Percentiles rank a stretch among this genome's conserved stretches.
These are phyloP conservation scores for Chlorella ohadii DNA, from an alignment of 139 green algal genomes.

Conservation along the genomic window DNA sequence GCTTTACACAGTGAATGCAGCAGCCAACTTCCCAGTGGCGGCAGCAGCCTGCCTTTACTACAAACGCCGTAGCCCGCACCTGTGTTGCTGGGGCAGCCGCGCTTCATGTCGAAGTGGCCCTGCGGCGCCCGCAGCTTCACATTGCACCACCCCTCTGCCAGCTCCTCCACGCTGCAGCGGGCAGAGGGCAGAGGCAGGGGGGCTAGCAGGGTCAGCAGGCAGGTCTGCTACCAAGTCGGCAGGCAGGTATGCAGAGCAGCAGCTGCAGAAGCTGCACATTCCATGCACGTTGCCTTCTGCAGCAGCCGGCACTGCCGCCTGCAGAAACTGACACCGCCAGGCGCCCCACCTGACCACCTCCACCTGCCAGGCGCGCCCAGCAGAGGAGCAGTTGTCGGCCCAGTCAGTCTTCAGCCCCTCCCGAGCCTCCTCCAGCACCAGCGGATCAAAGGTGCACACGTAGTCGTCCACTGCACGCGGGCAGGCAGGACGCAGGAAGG, in stretches of 20 bases:
- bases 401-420: slow-evolving; percentile 60
- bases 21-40: too few species aligned
- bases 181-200: background rate
- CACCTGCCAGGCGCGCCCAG: slow-evolving; percentile 29
- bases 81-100: slow-evolving; percentile 1
- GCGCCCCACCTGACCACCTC: slow-evolving; percentile 30
- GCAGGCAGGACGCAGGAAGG: too few species aligned
- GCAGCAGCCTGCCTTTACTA: too few species aligned
- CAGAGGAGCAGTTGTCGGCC: slow-evolving; percentile 51
- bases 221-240: too few species aligned
- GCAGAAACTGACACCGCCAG: too few species aligned
- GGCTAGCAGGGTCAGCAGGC: too few species aligned
- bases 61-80: background rate
- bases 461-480: slow-evolving; percentile 60
- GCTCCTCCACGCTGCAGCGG: slow-evolving; percentile 42
- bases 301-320: too few species aligned
- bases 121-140: slow-evolving; percentile 15
- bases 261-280: too few species aligned
- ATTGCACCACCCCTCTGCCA: slow-evolving; percentile 41
- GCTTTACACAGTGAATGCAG: too few species aligned
- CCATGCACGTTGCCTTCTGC: too few species aligned
- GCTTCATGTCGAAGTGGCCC: background rate
- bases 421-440: slow-evolving; percentile 85
- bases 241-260: too few species aligned
- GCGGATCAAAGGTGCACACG: slow-evolving; percentile 72